Base-by-base conservation (phyloP, 495 filamentous ascomycete genomes). In the Podospora fimiseda region DNA sequence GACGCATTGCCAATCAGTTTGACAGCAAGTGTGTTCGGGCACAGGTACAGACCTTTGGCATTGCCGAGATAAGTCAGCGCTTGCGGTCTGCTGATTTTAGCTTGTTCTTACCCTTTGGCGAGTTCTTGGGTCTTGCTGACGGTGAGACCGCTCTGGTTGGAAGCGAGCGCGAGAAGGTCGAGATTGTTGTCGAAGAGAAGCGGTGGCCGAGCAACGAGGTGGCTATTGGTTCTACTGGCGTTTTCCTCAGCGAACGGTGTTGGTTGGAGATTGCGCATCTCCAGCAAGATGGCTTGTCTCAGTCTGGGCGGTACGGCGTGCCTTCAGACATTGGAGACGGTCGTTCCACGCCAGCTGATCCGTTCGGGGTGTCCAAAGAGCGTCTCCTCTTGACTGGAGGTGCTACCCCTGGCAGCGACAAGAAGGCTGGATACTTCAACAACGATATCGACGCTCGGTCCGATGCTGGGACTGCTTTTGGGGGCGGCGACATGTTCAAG, bases 21-120 rank as follows among this genome's bases (percentile, higher is more conserved):
- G 93, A 98, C 67, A 96, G 90, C 75, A 97, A 98, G 69, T 96
- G 91, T 64, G 93, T 98, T 20, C 83, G 93, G 14, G 86, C 86
- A 24, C 93, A 98, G 70, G 80, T 98, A 3, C 91, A 96, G 67
- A 94, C 90, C 0, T 88, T 98, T 57, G 93, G 93, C 23, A 94
- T 98, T 63, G 90, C 92, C 3, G 93, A 98, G 61, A 96, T 98
- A 66, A 95, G 90, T 62, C 90, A 95, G 62, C 79, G 93, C 8
- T 74, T 97, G 33, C 79, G 90, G 39, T 90, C 93, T 58, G 91
- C 92, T 1, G 91, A 98, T 64, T 96, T 95, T 73, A 95, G 88
- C 55, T 71, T 98, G 22, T 98, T 98, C 74, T 71, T 98, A 37
- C 93, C 93, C 0, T 98, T 96, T 63, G 87, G 88, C 16, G 93